Percentiles rank a stretch among this genome's conserved stretches.
Evolutionary conservation across 768 basidiomycete genomes (phyloP).

Genomic region (Boletus coccyginus): DNA sequence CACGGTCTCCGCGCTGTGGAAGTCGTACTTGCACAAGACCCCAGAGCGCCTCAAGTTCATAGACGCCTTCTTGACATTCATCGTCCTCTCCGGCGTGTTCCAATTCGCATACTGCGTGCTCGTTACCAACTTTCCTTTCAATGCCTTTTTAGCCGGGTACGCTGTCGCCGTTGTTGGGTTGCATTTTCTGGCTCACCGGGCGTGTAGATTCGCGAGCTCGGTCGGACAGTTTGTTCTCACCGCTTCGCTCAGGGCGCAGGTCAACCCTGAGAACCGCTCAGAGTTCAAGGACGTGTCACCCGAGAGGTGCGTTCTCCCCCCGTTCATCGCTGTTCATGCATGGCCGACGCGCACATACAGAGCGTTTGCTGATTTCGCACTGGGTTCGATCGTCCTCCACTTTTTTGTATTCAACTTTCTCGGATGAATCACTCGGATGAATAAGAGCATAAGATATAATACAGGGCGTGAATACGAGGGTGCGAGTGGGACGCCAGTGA

Average conservation of each 20-base stretch:
- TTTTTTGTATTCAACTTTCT: constrained; percentile 99
- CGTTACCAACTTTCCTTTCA: constrained; percentile 93
- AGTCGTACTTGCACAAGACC: constrained; percentile 74
- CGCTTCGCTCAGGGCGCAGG: constrained; percentile 88
- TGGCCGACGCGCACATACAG: constrained; percentile 39
- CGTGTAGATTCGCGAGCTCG: constrained; percentile 79
- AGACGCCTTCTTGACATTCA: constrained; percentile 88
- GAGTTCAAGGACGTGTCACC: constrained; percentile 92
- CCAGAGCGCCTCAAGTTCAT: constrained; percentile 88
- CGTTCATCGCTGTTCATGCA: background rate
- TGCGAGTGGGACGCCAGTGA: no score
- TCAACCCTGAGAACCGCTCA: constrained; percentile 77
- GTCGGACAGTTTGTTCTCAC: constrained; percentile 97
- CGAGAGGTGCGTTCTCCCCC: constrained; percentile 64
- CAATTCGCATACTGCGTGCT: constrained; percentile 93
- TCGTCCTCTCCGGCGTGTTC: constrained; percentile 84
- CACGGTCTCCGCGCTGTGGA: constrained; percentile 57
- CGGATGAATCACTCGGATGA: constrained; percentile 47
- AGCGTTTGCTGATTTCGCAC: constrained; percentile 94
- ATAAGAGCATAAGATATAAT: constrained; percentile 6
- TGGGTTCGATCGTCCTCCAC: constrained; percentile 94
- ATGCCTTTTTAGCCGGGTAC: constrained; percentile 95
- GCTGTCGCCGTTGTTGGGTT: constrained; percentile 25
- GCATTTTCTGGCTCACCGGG: constrained; percentile 1
- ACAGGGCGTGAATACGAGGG: background rate